A percentile compares a stretch with the other conserved stretches of the same genome.
phyloP scores from a whole-genome alignment of 441 rosid species.

The Dalechampia spathulata region DNA sequence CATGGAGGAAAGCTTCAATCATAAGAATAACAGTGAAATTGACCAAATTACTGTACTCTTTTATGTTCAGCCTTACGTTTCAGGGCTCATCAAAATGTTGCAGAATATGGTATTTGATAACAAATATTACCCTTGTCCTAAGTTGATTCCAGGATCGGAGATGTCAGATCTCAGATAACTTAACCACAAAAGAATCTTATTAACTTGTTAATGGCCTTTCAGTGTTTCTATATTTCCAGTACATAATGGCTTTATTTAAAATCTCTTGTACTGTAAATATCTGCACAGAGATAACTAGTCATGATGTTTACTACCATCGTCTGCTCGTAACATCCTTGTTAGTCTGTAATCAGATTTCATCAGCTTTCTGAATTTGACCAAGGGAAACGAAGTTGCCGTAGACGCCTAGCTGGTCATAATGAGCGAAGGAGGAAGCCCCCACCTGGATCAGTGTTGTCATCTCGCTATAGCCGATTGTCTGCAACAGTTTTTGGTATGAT shows the following conservation, averaged over 20 bases:
- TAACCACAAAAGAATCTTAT: too few relatives aligned
- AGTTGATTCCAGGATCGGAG: neutral
- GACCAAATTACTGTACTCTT: neutral
- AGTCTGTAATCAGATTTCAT: conserved; percentile 60
- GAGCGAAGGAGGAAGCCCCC: conserved; percentile 91
- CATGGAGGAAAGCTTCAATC: neutral
- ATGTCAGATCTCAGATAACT: too few relatives aligned
- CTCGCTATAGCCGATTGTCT: conserved; percentile 37
- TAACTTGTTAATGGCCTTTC: too few relatives aligned
- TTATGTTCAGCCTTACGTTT: neutral
- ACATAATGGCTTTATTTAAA: too few relatives aligned
- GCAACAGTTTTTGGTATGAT: conserved; percentile 41
- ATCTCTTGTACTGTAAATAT: neutral
- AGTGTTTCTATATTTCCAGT: too few relatives aligned
- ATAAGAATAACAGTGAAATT: neutral
- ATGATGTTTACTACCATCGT: neutral
- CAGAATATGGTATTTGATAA: neutral
- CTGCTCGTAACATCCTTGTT: conserved; percentile 9
- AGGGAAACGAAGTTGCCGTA: conserved; percentile 84
- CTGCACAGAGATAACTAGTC: neutral
- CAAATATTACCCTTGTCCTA: neutral
- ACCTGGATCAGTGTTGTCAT: conserved; percentile 41
- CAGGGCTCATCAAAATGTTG: neutral
- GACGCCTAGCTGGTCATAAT: conserved; percentile 89
- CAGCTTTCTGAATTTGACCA: conserved; percentile 90